Evolutionary conservation across 768 basidiomycete species (phyloP).

Genomic region (Boletus bicolor): DNA sequence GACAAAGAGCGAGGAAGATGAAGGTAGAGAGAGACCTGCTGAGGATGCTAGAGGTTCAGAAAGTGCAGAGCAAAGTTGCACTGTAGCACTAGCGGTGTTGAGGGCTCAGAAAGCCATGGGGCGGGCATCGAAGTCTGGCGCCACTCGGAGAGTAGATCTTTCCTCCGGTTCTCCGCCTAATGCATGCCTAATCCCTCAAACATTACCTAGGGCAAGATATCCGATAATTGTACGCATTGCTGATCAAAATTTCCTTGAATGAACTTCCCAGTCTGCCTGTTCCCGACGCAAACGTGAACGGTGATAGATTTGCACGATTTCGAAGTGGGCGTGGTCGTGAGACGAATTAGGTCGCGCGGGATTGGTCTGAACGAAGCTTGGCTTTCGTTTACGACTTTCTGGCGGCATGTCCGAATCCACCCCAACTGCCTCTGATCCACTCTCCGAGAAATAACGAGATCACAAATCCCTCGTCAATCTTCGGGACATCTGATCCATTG

Average conservation of each 20-base stretch:
- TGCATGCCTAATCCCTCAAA: neutral
- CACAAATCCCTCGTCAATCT: neutral
- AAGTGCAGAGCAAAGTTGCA: conserved; percentile 14
- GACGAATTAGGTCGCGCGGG: no score
- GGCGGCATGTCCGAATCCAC: neutral
- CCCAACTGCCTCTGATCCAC: neutral
- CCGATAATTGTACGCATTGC: neutral
- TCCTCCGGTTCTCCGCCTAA: neutral
- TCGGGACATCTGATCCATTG: neutral
- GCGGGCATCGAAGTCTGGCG: neutral
- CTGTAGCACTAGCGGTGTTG: neutral
- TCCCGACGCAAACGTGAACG: neutral
- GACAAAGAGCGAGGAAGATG: conserved; percentile 43
- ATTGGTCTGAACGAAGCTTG: neutral
- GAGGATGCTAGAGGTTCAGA: conserved; percentile 37
- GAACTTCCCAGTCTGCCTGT: neutral
- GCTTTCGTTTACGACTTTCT: neutral
- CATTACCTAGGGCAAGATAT: neutral
- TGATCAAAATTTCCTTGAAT: neutral
- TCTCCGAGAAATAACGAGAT: neutral
- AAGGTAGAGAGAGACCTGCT: conserved; percentile 45
- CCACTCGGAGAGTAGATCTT: neutral
- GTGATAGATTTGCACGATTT: neutral
- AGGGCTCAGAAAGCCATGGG: neutral
- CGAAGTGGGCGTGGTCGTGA: neutral